Evolutionary conservation across 805 yeast genomes (phyloP).

Genomic region (Starmerella etchellsii): DNA sequence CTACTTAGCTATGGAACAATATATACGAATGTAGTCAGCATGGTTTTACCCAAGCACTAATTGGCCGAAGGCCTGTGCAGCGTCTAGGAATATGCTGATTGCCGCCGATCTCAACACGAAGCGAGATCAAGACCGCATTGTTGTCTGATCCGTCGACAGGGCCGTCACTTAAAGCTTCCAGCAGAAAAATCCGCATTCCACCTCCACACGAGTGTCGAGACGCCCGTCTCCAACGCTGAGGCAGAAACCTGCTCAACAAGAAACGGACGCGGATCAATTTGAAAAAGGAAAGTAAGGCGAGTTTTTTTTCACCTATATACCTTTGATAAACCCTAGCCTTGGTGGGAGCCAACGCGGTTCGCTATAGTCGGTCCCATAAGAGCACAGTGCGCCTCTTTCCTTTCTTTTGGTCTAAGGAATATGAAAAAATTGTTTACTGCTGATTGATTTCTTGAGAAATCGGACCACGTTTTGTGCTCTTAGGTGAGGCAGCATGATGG

Average conservation of each 20-base stretch:
- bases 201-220: slow-evolving; percentile 29
- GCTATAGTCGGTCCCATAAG: too few relatives aligned
- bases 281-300: slow-evolving; percentile 9
- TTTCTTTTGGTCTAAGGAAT: too few relatives aligned
- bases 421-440: too few relatives aligned
- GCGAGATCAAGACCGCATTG: slow-evolving; percentile 35
- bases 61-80: slow-evolving; percentile 87
- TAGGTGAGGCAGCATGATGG: too few relatives aligned
- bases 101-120: slow-evolving; percentile 46
- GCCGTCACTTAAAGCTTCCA: slow-evolving; percentile 35
- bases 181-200: slow-evolving; percentile 21
- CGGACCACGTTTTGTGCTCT: too few relatives aligned
- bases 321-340: background rate
- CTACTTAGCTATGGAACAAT: too few relatives aligned
- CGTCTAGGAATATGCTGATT: slow-evolving; percentile 99
- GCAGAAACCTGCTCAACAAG: slow-evolving; percentile 16
- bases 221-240: slow-evolving; percentile 14
- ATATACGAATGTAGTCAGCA: slow-evolving; percentile 71
- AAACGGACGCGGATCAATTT: slow-evolving; percentile 18
- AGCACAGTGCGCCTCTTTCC: too few relatives aligned
- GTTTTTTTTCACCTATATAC: background rate
- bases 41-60: slow-evolving; percentile 99
- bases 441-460: too few relatives aligned
- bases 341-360: too few relatives aligned
- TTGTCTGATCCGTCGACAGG: slow-evolving; percentile 96